phyloP scores from a whole-genome alignment of 192 early-diverging fungal species.

The Backusella westeae region DNA sequence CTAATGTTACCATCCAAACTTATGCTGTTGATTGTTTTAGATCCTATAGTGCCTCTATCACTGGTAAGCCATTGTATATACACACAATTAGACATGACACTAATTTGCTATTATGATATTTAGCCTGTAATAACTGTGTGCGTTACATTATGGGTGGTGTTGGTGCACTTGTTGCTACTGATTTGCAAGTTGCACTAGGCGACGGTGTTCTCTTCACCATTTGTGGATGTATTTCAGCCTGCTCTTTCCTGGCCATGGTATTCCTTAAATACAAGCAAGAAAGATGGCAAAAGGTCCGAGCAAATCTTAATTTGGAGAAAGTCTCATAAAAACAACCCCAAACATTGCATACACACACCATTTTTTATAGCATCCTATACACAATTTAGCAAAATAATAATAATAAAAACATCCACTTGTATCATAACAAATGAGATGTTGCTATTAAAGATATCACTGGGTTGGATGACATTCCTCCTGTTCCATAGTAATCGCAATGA shows the following conservation, averaged over 20 bases:
- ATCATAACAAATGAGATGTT: no score
- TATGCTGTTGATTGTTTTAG: slow-evolving; percentile 37
- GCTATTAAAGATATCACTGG: no score
- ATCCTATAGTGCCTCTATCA: slow-evolving; percentile 28
- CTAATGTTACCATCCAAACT: slow-evolving; percentile 28
- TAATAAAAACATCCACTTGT: not conserved
- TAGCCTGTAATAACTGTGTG: slow-evolving; percentile 34
- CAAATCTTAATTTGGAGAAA: not conserved
- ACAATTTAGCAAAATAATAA: not conserved
- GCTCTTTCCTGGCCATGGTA: not conserved
- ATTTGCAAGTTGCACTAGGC: slow-evolving; percentile 19
- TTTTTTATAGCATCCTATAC: not conserved
- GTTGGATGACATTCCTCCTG: no score
- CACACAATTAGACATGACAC: not conserved
- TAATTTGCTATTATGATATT: not conserved
- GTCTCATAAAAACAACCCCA: not conserved
- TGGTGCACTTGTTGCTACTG: slow-evolving; percentile 32
- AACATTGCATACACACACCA: not conserved
- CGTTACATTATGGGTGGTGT: slow-evolving; percentile 31
- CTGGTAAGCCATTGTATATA: slow-evolving; percentile 19
- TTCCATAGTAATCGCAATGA: no score
- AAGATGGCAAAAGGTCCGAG: not conserved
- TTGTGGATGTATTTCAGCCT: not conserved
- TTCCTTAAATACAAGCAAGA: not conserved
- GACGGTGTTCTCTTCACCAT: slow-evolving; percentile 36